Base-by-base conservation (phyloP, 371 early-diverging fungal species). In the Mortierella sp. region DNA sequence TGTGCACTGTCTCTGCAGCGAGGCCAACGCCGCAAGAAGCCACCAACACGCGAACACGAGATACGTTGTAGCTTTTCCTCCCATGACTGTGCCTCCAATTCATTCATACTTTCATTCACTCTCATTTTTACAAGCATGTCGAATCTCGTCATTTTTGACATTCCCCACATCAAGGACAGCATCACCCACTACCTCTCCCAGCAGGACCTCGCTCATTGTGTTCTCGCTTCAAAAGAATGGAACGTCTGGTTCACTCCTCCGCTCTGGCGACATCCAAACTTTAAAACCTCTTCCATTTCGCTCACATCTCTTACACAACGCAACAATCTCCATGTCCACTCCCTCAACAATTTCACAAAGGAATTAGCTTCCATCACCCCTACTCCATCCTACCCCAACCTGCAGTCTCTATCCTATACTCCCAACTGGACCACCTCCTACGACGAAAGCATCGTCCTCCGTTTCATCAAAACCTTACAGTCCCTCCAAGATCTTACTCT, bases 401-500 rank as follows among this genome's bases (percentile, higher is more conserved):
- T 66, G 2, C 43, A 10, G 26, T 39, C 66, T 35, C 35, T 64
- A 35, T 12, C 28, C 26, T 32, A 64, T 35, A 49, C 52, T 14
- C 12, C 43, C 14, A 11, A 3, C 11, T 5, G 20, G 12, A 47
- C 10, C 49, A 24, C 24, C 26, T 4, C 5, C 10, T 3, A 1
- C 54, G 35, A 52, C 35, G 65, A 64, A 4, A 11, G 1, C 37
- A 8, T n/a, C 32, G 11, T 55, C 24, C 35, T 66, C 12, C 39
- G 5, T 9, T 22, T 49, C n/a, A 9, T 57, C 4, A 8, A 22
- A 3, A 22, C 43, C 6, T 28, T 37, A n/a, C 67, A 54, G 2
- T 58, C 67, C 1, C 45, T 67, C 18, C 24, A 59, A 45, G 43
- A 43, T 26, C 45, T 67, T 20, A 47, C 58, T 0, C 30, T 67